A percentile compares a stretch with the other conserved stretches of the same genome.
Evolutionary conservation across 192 early-diverging fungal genomes (phyloP).

Genomic region (Chytriomyces confervae): DNA sequence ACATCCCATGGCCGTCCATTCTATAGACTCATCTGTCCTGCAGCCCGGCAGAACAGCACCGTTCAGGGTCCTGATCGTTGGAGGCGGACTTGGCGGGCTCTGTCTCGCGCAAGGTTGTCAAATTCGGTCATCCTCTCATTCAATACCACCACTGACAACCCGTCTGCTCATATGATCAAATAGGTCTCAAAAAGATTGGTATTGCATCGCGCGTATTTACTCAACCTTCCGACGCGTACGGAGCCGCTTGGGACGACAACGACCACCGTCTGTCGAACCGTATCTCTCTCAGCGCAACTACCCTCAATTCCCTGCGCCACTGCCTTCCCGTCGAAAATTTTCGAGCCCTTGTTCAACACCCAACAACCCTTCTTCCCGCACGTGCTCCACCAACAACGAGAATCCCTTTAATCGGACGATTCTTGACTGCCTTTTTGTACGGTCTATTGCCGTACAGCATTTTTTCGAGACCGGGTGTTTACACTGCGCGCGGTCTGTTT

Average conservation of each 20-base stretch:
- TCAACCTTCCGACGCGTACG: conserved; percentile 20
- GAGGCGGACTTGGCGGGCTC: conserved; percentile 24
- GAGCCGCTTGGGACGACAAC: conserved; percentile 21
- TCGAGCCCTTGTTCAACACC: conserved; percentile 26
- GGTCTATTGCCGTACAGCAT: conserved; percentile 4
- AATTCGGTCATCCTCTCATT: too few relatives aligned
- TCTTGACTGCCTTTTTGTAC: conserved; percentile 23
- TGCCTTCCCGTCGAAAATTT: conserved; percentile 30
- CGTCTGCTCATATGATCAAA: too few relatives aligned
- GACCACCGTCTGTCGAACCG: conserved; percentile 25
- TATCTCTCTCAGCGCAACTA: conserved; percentile 15
- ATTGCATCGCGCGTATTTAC: conserved; percentile 19
- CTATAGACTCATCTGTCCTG: not conserved
- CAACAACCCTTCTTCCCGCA: conserved; percentile 12
- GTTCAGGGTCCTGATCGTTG: conserved; percentile 25
- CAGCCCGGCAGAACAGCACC: conserved; percentile 1
- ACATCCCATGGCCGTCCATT: not conserved
- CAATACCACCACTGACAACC: too few relatives aligned
- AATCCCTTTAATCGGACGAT: conserved; percentile 26
- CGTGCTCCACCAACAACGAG: not conserved
- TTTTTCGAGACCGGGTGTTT: conserved; percentile 19
- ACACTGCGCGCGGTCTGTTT: conserved; percentile 16
- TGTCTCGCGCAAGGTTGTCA: conserved; percentile 11
- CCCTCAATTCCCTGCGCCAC: conserved; percentile 27
- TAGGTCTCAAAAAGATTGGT: conserved; percentile 19